Evolutionary conservation across 352 stramenopile genomes (phyloP).

Genomic region (Phytophthora cactorum): DNA sequence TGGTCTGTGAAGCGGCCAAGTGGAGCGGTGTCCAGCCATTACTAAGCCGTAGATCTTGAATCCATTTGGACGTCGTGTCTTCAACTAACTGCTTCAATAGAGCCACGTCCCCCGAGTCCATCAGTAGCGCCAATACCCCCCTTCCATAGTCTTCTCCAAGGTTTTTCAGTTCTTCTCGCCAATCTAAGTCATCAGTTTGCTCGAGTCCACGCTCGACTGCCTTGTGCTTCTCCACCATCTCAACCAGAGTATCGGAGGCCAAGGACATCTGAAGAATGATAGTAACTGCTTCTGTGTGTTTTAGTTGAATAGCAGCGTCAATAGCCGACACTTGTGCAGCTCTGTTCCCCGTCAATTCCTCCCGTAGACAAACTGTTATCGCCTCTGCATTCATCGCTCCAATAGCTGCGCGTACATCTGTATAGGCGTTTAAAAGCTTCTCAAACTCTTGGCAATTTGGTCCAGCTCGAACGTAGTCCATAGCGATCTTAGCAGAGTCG

Average conservation of each 20-base stretch:
- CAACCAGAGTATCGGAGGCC: constrained; percentile 6
- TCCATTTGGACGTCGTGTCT: constrained; percentile 3
- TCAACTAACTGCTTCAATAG: constrained; percentile 9
- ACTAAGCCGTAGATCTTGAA: constrained; percentile 6
- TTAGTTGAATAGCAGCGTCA: constrained; percentile 14
- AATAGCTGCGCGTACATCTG: neutral
- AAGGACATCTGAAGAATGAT: constrained; percentile 13
- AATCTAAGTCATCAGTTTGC: neutral
- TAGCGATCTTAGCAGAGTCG: neutral
- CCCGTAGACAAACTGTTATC: constrained; percentile 3
- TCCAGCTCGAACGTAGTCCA: constrained; percentile 3
- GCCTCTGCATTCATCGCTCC: constrained; percentile 12
- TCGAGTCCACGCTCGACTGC: constrained; percentile 6
- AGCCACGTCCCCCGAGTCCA: neutral
- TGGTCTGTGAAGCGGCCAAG: constrained; percentile 2
- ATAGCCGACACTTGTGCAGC: constrained; percentile 2
- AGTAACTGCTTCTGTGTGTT: constrained; percentile 5
- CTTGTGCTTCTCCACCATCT: constrained; percentile 3
- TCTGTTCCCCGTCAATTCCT: neutral
- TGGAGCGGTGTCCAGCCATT: constrained; percentile 22
- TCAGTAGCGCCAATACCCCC: neutral
- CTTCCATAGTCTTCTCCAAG: constrained; percentile 5
- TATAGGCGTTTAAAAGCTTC: constrained; percentile 7
- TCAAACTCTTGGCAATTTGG: constrained; percentile 10
- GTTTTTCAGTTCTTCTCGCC: neutral